Conservation (phyloP, 192 early-diverging fungal species). For the Podila epigama region DNA sequence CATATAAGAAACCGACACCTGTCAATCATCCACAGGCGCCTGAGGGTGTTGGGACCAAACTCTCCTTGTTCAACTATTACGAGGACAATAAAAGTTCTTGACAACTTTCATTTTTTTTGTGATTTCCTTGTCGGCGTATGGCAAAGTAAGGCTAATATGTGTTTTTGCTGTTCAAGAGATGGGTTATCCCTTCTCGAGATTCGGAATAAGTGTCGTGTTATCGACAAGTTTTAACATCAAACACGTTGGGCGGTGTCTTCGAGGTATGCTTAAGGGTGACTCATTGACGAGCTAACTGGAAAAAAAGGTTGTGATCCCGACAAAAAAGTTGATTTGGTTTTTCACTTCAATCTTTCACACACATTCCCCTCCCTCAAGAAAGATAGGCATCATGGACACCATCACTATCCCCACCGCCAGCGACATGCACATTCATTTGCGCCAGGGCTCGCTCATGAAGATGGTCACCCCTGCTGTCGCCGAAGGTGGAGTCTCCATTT, state of each 20-base stretch:
- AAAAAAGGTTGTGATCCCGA: too few species aligned
- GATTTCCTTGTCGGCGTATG: too few species aligned
- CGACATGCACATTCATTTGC: constrained; percentile 95
- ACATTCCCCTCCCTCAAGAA: neutral
- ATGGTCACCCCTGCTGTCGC: constrained; percentile 85
- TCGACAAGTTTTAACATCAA: too few species aligned
- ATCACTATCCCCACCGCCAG: constrained; percentile 74
- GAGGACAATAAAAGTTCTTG: neutral
- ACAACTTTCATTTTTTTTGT: neutral
- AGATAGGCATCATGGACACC: constrained; percentile 25
- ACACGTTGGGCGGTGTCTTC: too few species aligned
- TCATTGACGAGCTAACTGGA: too few species aligned
- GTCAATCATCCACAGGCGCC: constrained; percentile 1
- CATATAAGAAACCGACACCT: neutral
- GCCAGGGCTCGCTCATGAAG: constrained; percentile 91
- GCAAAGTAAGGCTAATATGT: too few species aligned
- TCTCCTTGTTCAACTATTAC: constrained; percentile 22
- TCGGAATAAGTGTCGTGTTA: too few species aligned
- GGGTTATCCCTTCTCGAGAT: too few species aligned
- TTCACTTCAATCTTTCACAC: neutral
- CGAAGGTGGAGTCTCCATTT: constrained; percentile 83
- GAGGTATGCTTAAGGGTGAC: too few species aligned
- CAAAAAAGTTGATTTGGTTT: neutral
- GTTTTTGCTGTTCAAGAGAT: too few species aligned
- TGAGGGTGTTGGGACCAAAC: constrained; percentile 4